Conservation (phyloP, 805 yeast genomes). For the Sugiyamaella smithiae region DNA sequence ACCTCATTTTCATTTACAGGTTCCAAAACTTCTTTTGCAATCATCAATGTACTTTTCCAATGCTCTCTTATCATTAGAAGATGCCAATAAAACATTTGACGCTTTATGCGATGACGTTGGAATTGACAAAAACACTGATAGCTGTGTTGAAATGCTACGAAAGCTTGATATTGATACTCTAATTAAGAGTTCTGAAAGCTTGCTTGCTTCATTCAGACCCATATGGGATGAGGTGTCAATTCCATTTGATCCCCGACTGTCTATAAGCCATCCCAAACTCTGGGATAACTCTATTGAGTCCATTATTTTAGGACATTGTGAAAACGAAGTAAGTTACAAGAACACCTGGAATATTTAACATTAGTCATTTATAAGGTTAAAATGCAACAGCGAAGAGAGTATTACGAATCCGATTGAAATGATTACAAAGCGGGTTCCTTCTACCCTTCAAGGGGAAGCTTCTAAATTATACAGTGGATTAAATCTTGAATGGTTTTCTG, state of each 20-base stretch:
- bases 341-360: background rate
- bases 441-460: background rate
- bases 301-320: slow-evolving; percentile 7
- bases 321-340: background rate
- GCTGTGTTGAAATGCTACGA: background rate
- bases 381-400: background rate
- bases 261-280: too few species aligned
- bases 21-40: background rate
- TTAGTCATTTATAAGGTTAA: background rate
- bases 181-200: background rate
- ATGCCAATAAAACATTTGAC: background rate
- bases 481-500: background rate
- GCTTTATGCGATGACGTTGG: background rate
- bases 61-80: background rate
- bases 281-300: background rate
- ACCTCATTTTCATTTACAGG: background rate
- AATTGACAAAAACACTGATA: background rate
- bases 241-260: slow-evolving; percentile 1
- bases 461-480: background rate
- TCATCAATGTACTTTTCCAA: slow-evolving; percentile 4
- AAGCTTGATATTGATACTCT: background rate
- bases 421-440: background rate
- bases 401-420: background rate
- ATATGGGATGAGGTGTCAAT: slow-evolving; percentile 8
- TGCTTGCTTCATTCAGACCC: slow-evolving; percentile 1